A percentile compares a stretch with the other conserved stretches of the same genome.
Conservation (phyloP, 305 asterid species). For the Fraxinus nigra region DNA sequence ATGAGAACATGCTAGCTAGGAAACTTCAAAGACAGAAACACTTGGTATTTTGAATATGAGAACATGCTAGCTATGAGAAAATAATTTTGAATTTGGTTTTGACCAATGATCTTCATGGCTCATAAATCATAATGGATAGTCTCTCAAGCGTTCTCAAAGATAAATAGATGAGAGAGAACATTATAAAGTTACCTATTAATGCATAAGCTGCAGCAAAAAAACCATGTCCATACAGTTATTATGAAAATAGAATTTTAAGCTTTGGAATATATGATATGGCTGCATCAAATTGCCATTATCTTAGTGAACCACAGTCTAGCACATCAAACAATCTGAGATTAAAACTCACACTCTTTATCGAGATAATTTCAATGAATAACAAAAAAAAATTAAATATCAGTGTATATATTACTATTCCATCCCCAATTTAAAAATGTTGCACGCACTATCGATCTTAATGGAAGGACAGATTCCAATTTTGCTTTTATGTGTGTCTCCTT, state of each 20-base stretch:
- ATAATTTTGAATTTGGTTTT: neutral
- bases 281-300: slow-evolving; percentile 1
- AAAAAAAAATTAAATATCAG: no score
- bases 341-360: neutral
- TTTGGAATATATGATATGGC: neutral
- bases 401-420: no score
- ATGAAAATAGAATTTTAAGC: slow-evolving; percentile 5
- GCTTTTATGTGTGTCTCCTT: no score
- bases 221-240: slow-evolving; percentile 48
- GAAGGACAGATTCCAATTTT: no score
- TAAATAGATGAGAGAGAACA: slow-evolving; percentile 17
- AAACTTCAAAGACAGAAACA: neutral
- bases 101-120: neutral
- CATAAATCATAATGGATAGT: neutral
- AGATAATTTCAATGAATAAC: neutral
- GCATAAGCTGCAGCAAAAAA: slow-evolving; percentile 58
- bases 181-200: slow-evolving; percentile 45
- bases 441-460: no score
- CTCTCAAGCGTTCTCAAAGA: slow-evolving; percentile 7
- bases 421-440: no score
- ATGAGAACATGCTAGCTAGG: neutral
- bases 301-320: neutral
- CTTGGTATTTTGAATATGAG: neutral
- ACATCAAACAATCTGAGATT: neutral
- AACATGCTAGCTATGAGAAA: neutral